A percentile compares a stretch with the other conserved stretches of the same genome.
phyloP scores from a whole-genome alignment of 495 filamentous ascomycete genomes.

The Usnea hakonensis region DNA sequence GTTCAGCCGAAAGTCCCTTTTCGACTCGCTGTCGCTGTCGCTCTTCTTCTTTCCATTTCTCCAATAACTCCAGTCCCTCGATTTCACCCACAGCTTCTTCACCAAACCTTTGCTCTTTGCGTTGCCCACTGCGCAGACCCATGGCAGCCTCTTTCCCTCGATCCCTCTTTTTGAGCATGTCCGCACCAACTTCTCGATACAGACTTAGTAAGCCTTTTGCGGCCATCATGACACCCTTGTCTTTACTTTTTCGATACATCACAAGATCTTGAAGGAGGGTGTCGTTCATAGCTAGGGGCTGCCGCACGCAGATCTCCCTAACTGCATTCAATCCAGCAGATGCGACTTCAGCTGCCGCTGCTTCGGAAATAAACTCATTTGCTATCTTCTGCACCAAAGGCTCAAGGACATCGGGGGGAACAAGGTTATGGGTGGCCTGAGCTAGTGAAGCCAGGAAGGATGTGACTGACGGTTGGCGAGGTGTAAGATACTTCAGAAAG shows the following conservation, averaged over 20 bases:
- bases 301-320: slow-evolving; percentile 82
- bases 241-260: slow-evolving; percentile 92
- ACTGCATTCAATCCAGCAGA: slow-evolving; percentile 92
- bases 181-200: slow-evolving; percentile 81
- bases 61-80: slow-evolving; percentile 85
- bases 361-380: slow-evolving; percentile 96
- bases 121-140: slow-evolving; percentile 59
- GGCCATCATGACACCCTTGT: slow-evolving; percentile 97
- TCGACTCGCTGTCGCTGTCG: slow-evolving; percentile 61
- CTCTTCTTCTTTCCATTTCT: slow-evolving; percentile 90
- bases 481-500: slow-evolving; percentile 77
- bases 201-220: slow-evolving; percentile 82
- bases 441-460: slow-evolving; percentile 90
- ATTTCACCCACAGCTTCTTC: slow-evolving; percentile 75
- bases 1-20: slow-evolving; percentile 51
- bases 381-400: slow-evolving; percentile 91
- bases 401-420: slow-evolving; percentile 89
- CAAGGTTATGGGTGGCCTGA: slow-evolving; percentile 81
- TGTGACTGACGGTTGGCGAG: slow-evolving; percentile 85
- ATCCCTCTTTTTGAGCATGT: slow-evolving; percentile 83
- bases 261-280: slow-evolving; percentile 94
- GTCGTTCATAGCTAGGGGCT: slow-evolving; percentile 91
- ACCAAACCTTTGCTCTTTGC: slow-evolving; percentile 65
- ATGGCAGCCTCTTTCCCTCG: slow-evolving; percentile 91
- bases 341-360: slow-evolving; percentile 80